Base-by-base conservation (phyloP, 495 filamentous ascomycete genomes). In the Aspergillus baeticus region DNA sequence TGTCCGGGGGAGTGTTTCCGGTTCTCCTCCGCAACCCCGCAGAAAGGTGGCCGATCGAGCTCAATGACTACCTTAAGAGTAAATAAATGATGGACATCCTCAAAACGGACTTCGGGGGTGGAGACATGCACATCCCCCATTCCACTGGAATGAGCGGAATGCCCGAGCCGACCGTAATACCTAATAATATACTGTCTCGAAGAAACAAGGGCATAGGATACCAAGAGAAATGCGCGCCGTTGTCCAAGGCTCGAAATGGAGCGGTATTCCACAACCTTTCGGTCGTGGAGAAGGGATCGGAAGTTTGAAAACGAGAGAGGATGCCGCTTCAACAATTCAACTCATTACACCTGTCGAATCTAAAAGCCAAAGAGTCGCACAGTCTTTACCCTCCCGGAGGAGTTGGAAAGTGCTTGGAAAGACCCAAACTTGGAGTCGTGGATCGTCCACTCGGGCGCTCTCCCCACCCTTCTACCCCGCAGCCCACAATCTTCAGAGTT, bases 391-490 rank as follows among this genome's bases (percentile, higher is more conserved):
- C 15, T 36, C 17, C 8, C 11, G 26, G 33, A 37, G 33, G 33
- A 34, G 10, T 31, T n/a, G 6, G 17, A 50, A 17, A 3, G 6
- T 26, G 6, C n/a, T 17, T 36, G 36, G 36, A 44, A 13, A 22
- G 26, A n/a, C 4, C n/a, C 21, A 31, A 31, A 29, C 21, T 13
- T 11, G 36, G n/a, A 23, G 17, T 38, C 48, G 43, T 17, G 44
- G 54, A 29, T 43, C 14, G 17, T 39, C 43, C 43, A 55, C 43
- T 45, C 20, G 22, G 42, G 36, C 36, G 50, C 50, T 23, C 35
- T 34, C 46, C 45, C 54, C 37, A 33, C 46, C 20, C 44, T 43
- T 41, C 45, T 56, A 56, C 54, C 54, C 54, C 54, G 54, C 54
- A 57, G 54, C 42, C 45, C 45, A 37, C 35, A 44, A 33, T 49